phyloP scores from a whole-genome alignment of 1,284 basidiomycete species.

The Ustilago sp. region DNA sequence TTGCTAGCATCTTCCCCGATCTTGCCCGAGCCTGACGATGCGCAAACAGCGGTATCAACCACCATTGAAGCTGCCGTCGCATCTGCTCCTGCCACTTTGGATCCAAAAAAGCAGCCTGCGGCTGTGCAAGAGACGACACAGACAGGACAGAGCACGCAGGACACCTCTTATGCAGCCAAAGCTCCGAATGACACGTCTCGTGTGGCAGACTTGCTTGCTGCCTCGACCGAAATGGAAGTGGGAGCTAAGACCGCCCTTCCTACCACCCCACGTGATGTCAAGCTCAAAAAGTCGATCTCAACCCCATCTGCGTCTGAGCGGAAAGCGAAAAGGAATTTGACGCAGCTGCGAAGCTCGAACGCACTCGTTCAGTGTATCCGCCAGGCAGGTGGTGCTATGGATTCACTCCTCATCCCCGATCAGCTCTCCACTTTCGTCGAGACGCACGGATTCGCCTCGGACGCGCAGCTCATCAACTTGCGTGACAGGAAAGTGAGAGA shows the following conservation, averaged over 20 bases:
- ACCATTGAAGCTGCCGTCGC: not conserved
- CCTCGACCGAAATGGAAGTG: constrained; percentile 6
- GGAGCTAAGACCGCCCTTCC: constrained; percentile 1
- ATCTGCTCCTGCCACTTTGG: not conserved
- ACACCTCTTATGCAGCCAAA: not conserved
- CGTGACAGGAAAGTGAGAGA: constrained; percentile 45
- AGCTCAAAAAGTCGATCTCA: constrained; percentile 17
- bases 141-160: not conserved
- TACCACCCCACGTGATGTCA: constrained; percentile 12
- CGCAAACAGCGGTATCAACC: not conserved
- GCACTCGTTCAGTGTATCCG: constrained; percentile 45
- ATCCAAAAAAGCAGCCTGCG: not conserved
- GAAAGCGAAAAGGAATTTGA: constrained; percentile 38
- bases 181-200: constrained; percentile 12
- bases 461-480: constrained; percentile 39
- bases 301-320: constrained; percentile 31
- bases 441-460: constrained; percentile 30
- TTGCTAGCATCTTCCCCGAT: constrained; percentile 18
- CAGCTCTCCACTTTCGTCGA: constrained; percentile 41
- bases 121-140: constrained; percentile 1
- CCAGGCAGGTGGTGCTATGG: constrained; percentile 44
- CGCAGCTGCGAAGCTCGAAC: constrained; percentile 33
- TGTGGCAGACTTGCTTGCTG: constrained; percentile 25
- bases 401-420: constrained; percentile 35
- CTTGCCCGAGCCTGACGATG: not conserved